Base-by-base conservation (phyloP, 768 basidiomycete species). In the Russula foetens region DNA sequence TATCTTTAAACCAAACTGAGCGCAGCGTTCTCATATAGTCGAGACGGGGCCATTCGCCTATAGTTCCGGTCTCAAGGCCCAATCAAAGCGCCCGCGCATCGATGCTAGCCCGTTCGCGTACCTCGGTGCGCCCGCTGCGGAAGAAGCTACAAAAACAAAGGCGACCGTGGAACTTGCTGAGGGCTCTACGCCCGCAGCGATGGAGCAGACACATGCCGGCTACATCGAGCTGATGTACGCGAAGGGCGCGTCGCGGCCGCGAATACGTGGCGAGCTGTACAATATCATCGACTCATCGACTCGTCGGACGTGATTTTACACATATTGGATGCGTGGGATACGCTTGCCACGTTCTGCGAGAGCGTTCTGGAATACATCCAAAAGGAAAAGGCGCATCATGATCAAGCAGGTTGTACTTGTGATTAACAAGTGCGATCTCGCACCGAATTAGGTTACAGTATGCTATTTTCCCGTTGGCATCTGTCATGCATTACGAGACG, bases 271-370 rank as follows among this genome's bases (percentile, higher is more conserved):
- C 60, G 96, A 99, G 72, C 77, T 98, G 7, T 98, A 99, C 81
- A 99, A 99, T n/a, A n/a, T n/a, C n/a, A n/a, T n/a, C n/a, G n/a
- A 73, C 97, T 99, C 65, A 93, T 99, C 69, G 97, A 99, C 72
- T 99, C 96, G 2, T 96, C 93, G 7, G 96, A 99, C 70, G 92
- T 98, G 44, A 82, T 99, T 59, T 80, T 99, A 35, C 96, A 99
- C 70, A 83, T 99, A 53, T 77, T 99, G 62, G 96, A 99, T 73
- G 95, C 96, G 17, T 83, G 96, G 45, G 96, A 98, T 72, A 97
- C 96, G 1, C 71, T 97, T 51, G 97, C 96, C 4, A 98, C 97
- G 29, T 81, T 96, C 70, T 99, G 96, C 74, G 87, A 94, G 70
- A 92, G 90, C 14, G 90, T 97, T 15, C 81, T 98, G 52, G 92